These are phyloP conservation scores for Populus hybrid DNA, from an alignment of 441 rosid genomes.

Conservation along the genomic window DNA sequence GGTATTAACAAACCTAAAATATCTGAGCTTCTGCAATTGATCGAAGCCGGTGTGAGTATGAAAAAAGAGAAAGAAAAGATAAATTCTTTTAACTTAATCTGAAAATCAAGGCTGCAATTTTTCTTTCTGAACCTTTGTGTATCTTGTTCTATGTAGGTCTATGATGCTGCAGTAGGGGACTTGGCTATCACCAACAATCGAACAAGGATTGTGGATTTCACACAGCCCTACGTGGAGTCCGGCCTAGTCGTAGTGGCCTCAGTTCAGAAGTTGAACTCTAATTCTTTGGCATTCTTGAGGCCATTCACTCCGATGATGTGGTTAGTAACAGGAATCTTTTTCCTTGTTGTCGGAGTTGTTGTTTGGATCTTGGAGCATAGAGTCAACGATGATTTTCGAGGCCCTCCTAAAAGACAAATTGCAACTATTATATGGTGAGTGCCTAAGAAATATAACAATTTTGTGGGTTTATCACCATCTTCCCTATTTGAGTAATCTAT, in stretches of 20 bases:
- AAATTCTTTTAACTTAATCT: not conserved
- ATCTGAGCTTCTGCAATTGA: not conserved
- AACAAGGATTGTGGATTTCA: slow-evolving; percentile 1
- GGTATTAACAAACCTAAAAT: not conserved
- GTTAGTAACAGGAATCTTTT: not conserved
- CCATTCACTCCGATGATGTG: not conserved
- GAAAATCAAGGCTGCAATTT: not conserved
- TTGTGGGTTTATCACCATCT: not conserved
- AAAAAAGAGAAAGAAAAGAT: too few relatives aligned
- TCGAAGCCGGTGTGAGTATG: not conserved
- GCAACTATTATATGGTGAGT: not conserved
- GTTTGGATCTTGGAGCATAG: not conserved
- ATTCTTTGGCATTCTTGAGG: not conserved
- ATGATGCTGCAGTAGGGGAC: not conserved
- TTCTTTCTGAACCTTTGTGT: not conserved
- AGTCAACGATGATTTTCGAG: not conserved
- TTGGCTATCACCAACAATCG: not conserved
- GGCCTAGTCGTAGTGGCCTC: not conserved
- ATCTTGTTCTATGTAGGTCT: not conserved
- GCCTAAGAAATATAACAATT: not conserved
- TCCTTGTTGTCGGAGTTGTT: not conserved
- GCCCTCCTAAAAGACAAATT: not conserved
- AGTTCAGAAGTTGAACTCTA: not conserved
- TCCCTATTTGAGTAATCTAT: not conserved
- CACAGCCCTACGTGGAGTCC: not conserved